These are phyloP conservation scores for Botryosphaeria agaves DNA, from an alignment of 2,329 filamentous ascomycete genomes.

Conservation along the genomic window DNA sequence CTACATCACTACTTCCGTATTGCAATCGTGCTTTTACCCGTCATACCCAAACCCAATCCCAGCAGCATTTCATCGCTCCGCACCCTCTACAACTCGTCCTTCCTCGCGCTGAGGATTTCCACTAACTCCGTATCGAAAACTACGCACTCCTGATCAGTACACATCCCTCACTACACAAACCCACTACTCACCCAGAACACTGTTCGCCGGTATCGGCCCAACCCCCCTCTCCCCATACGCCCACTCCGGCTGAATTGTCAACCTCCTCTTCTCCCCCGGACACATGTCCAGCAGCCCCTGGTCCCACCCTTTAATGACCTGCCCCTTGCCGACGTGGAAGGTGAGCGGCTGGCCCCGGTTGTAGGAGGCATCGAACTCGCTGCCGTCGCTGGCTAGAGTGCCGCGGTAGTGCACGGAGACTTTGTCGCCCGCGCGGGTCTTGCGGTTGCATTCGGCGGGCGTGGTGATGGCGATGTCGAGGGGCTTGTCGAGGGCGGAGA, in stretches of 20 bases:
- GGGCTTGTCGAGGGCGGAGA: slow-evolving; percentile 27
- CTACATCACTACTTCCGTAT: no score
- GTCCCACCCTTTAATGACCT: slow-evolving; percentile 96
- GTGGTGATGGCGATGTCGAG: slow-evolving; percentile 65
- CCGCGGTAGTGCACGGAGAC: slow-evolving; percentile 82
- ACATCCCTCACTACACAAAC: slow-evolving; percentile 4
- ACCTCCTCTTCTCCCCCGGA: slow-evolving; percentile 77
- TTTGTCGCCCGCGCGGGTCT: slow-evolving; percentile 47
- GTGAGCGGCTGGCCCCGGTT: slow-evolving; percentile 59
- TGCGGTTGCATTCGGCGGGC: slow-evolving; percentile 61
- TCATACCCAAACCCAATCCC: no score
- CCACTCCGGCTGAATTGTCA: slow-evolving; percentile 78
- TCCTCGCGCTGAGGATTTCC: slow-evolving; percentile 55
- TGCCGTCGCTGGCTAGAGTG: slow-evolving; percentile 54
- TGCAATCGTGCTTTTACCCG: no score
- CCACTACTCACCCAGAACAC: slow-evolving; percentile 49
- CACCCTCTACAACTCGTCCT: slow-evolving; percentile 19
- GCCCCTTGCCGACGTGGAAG: slow-evolving; percentile 66
- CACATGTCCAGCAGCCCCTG: slow-evolving; percentile 88
- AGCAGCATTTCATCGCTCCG: background rate
- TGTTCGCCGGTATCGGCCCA: slow-evolving; percentile 73
- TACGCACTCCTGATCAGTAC: slow-evolving; percentile 16
- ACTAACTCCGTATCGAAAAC: slow-evolving; percentile 89
- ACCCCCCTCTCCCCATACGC: slow-evolving; percentile 66
- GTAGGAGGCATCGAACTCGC: slow-evolving; percentile 39